Evolutionary conservation across 2,329 filamentous ascomycete genomes (phyloP).

Genomic region (Trichoderma cornu-damae): DNA sequence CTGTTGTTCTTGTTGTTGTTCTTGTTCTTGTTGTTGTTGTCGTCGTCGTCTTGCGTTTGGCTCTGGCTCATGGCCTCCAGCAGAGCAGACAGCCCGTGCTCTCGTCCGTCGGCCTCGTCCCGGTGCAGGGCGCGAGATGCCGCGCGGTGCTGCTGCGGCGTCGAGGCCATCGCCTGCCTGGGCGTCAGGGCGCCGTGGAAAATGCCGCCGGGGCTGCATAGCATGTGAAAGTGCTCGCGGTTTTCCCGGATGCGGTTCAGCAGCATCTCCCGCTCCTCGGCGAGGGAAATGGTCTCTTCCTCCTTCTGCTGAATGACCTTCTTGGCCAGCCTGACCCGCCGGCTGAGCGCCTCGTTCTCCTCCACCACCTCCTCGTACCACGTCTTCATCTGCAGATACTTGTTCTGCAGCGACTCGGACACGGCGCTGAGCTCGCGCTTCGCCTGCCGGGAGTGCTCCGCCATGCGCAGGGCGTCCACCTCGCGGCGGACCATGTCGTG

Average conservation of each 20-base stretch:
- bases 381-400: slow-evolving; percentile 58
- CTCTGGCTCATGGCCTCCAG: slow-evolving; percentile 73
- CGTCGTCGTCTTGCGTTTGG: slow-evolving; percentile 30
- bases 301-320: slow-evolving; percentile 73
- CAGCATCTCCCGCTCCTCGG: slow-evolving; percentile 71
- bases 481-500: slow-evolving; percentile 87
- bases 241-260: slow-evolving; percentile 84
- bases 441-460: slow-evolving; percentile 63
- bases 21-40: not conserved
- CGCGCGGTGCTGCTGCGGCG: slow-evolving; percentile 42
- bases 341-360: slow-evolving; percentile 59
- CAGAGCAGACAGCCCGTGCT: slow-evolving; percentile 69
- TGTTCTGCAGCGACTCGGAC: slow-evolving; percentile 49
- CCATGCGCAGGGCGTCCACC: slow-evolving; percentile 73
- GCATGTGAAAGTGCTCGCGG: slow-evolving; percentile 74
- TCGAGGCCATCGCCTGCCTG: slow-evolving; percentile 41
- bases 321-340: slow-evolving; percentile 67
- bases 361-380: slow-evolving; percentile 62
- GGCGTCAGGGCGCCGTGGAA: slow-evolving; percentile 60
- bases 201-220: slow-evolving; percentile 69
- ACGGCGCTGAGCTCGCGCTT: slow-evolving; percentile 48
- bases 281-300: slow-evolving; percentile 63
- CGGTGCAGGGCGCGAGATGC: slow-evolving; percentile 43
- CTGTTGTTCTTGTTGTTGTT: too few relatives aligned
- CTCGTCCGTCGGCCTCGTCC: slow-evolving; percentile 43